Conservation (phyloP, 495 filamentous ascomycete species). For the Xylaria curta region DNA sequence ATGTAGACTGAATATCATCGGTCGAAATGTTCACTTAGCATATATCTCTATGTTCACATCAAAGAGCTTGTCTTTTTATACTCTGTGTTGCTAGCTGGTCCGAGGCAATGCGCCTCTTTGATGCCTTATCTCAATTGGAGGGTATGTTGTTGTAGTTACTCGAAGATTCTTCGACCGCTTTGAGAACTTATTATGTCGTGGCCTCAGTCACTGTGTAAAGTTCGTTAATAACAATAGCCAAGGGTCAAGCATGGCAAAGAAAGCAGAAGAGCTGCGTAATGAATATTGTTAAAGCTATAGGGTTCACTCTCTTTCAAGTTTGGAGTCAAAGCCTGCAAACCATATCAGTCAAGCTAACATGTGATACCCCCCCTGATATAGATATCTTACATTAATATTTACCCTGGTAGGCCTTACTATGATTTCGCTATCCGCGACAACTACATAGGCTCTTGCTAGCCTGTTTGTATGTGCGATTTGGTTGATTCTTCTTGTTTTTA, state of each 20-base stretch:
- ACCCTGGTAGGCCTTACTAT: too few relatives aligned
- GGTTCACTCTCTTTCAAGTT: not conserved
- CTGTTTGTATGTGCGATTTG: too few relatives aligned
- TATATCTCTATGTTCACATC: not conserved
- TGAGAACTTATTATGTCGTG: not conserved
- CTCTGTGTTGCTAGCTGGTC: too few relatives aligned
- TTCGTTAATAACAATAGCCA: not conserved
- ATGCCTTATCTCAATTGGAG: not conserved
- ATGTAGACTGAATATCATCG: not conserved
- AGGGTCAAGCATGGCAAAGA: not conserved
- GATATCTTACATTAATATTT: too few relatives aligned
- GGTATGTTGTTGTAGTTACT: not conserved
- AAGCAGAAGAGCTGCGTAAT: not conserved
- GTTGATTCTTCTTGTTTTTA: too few relatives aligned
- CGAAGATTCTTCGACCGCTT: not conserved
- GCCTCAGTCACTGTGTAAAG: not conserved
- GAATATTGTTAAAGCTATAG: too few relatives aligned
- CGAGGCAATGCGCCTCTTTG: not conserved
- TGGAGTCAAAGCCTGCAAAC: not conserved
- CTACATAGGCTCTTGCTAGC: too few relatives aligned
- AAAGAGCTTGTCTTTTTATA: not conserved
- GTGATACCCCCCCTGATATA: not conserved
- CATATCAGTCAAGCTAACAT: not conserved
- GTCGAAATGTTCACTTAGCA: not conserved
- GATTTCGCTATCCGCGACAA: too few relatives aligned